Conservation (phyloP, 148 eudicot genomes). For the Cornus kousa region DNA sequence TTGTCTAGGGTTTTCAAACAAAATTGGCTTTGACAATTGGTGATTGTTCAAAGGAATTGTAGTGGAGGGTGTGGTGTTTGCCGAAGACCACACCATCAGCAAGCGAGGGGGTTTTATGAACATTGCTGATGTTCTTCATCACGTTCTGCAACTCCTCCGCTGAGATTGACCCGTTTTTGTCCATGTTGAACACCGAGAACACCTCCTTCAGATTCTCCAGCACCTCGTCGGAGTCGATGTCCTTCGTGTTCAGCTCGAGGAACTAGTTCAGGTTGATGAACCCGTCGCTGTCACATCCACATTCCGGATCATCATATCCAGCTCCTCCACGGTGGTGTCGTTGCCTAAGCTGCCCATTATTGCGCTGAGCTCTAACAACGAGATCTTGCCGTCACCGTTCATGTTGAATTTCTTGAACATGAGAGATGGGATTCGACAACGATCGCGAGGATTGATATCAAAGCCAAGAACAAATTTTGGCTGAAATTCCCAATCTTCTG, state of each 20-base stretch:
- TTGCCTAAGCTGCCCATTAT: slow-evolving; percentile 3
- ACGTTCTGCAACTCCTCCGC: slow-evolving; percentile 47
- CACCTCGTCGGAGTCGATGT: slow-evolving; percentile 36
- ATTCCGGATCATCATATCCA: slow-evolving; percentile 32
- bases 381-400: slow-evolving; percentile 25
- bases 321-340: slow-evolving; percentile 28
- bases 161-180: slow-evolving; percentile 41
- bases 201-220: slow-evolving; percentile 42
- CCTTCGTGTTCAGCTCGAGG: slow-evolving; percentile 46
- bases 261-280: slow-evolving; percentile 41
- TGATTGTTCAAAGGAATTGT: no score
- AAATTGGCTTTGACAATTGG: no score
- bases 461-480: background rate
- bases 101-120: no score
- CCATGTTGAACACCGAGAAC: slow-evolving; percentile 41
- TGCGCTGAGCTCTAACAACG: no score
- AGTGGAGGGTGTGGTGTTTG: no score
- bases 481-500: no score
- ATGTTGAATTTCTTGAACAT: slow-evolving; percentile 49
- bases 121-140: slow-evolving; percentile 37
- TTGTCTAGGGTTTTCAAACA: no score
- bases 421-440: slow-evolving; percentile 8
- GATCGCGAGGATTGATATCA: background rate
- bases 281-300: slow-evolving; percentile 50
- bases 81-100: no score